Evolutionary conservation across 176 grass and related monocot genomes (phyloP).

Genomic region (Poa annua): DNA sequence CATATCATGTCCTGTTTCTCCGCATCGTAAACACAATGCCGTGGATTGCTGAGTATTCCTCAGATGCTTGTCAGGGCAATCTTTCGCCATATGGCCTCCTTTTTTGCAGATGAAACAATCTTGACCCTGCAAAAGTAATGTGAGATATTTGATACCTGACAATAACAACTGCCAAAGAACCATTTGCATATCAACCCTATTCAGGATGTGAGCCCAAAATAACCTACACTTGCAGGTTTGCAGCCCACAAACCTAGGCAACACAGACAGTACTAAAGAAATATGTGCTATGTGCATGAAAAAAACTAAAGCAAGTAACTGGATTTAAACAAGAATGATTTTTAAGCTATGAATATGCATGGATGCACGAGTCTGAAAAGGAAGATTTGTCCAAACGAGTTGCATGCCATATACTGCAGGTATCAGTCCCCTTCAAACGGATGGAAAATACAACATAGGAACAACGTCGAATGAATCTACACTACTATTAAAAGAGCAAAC

Average conservation of each 20-base stretch:
- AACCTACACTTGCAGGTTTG: neutral
- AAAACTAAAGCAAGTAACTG: neutral
- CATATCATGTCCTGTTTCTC: slow-evolving; percentile 82
- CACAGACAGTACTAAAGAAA: neutral
- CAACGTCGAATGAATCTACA: neutral
- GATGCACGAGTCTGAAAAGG: slow-evolving; percentile 3
- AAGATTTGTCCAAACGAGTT: neutral
- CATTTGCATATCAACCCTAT: slow-evolving; percentile 1
- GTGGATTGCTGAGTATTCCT: slow-evolving; percentile 53
- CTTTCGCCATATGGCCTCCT: slow-evolving; percentile 82
- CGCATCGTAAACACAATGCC: slow-evolving; percentile 79
- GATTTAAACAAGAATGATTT: neutral
- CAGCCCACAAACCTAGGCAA: neutral
- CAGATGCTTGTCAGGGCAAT: slow-evolving; percentile 91
- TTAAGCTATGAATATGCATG: slow-evolving; percentile 26
- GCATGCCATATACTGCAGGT: neutral
- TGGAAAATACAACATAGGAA: neutral
- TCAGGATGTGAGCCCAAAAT: neutral
- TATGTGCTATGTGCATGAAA: neutral
- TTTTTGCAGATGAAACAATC: slow-evolving; percentile 91
- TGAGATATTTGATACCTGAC: slow-evolving; percentile 14
- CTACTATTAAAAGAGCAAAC: too few relatives aligned
- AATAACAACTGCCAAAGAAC: slow-evolving; percentile 22
- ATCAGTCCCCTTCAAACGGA: neutral
- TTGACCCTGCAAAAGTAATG: slow-evolving; percentile 66